Percentiles rank a stretch among this genome's conserved stretches.
Conservation (phyloP, 1,139 yeast genomes). For the Blastobotrys apis region DNA sequence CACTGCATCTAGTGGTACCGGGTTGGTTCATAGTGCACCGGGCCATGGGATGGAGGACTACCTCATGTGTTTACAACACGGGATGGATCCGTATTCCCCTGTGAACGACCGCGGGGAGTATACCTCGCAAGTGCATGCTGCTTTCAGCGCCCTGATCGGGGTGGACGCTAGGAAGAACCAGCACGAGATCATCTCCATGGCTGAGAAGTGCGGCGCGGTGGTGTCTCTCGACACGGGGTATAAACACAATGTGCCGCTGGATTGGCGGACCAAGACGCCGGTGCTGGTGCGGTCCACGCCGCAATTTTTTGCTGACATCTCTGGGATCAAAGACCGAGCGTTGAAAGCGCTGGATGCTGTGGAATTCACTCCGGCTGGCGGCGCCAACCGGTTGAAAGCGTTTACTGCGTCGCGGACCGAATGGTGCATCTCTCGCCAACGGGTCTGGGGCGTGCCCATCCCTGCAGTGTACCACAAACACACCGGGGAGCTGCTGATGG, state of each 20-base stretch:
- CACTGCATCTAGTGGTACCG: constrained; percentile 80
- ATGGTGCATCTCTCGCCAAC: constrained; percentile 97
- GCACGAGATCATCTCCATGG: constrained; percentile 41
- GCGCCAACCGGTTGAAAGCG: constrained; percentile 63
- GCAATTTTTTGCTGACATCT: constrained; percentile 93
- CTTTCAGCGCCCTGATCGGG: constrained; percentile 47
- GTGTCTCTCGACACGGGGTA: constrained; percentile 48
- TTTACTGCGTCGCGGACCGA: constrained; percentile 78
- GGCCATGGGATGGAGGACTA: constrained; percentile 98
- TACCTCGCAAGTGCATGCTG: constrained; percentile 43
- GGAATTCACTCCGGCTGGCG: constrained; percentile 66
- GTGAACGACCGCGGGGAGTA: constrained; percentile 75
- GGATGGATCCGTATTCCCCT: constrained; percentile 61
- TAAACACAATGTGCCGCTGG: constrained; percentile 87
- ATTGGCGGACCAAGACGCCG: constrained; percentile 95
- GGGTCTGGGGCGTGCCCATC: constrained; percentile 98
- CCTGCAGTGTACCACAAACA: constrained; percentile 70
- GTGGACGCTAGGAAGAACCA: constrained; percentile 63
- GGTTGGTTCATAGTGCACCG: constrained; percentile 94
- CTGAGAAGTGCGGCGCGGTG: constrained; percentile 46
- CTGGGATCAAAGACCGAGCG: constrained; percentile 62
- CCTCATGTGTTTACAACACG: constrained; percentile 50
- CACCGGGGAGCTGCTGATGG: constrained; percentile 56
- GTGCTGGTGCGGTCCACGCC: constrained; percentile 94
- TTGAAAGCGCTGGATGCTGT: constrained; percentile 57